Evolutionary conservation across 2,329 filamentous ascomycete genomes (phyloP).

Genomic region (Cryphonectria japonica): DNA sequence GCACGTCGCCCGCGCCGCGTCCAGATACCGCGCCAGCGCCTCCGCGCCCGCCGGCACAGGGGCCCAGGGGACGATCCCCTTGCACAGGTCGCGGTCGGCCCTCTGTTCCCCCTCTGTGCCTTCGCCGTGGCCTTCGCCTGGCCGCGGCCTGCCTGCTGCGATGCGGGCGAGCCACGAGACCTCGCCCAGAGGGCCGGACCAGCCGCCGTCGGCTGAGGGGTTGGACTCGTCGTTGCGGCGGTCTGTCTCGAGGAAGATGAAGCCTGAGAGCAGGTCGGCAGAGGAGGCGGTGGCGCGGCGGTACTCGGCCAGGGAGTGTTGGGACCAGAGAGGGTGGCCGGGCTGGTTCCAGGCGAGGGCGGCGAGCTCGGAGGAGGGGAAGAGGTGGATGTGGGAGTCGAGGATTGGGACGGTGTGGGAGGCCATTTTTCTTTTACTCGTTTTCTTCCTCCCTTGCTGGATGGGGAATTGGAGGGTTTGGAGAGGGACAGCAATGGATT

Average conservation of each 20-base stretch:
- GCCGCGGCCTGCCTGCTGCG: constrained; percentile 59
- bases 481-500: not conserved
- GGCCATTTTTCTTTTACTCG: constrained; percentile 11
- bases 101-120: not conserved
- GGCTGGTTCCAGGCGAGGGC: constrained; percentile 72
- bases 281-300: constrained; percentile 46
- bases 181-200: constrained; percentile 71
- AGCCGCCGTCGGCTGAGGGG: constrained; percentile 51
- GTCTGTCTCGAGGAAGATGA: constrained; percentile 84
- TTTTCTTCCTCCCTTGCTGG: not conserved
- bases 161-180: constrained; percentile 71
- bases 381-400: constrained; percentile 92
- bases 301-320: constrained; percentile 70
- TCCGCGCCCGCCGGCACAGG: constrained; percentile 69
- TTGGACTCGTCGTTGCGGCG: constrained; percentile 59
- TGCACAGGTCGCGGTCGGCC: constrained; percentile 50
- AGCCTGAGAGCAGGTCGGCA: constrained; percentile 61
- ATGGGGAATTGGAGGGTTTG: not conserved
- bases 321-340: constrained; percentile 61
- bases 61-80: constrained; percentile 83
- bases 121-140: constrained; percentile 63
- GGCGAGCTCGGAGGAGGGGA: constrained; percentile 67
- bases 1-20: constrained; percentile 56
- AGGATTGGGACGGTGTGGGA: constrained; percentile 62
- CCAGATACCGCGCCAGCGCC: constrained; percentile 68